phyloP scores from a whole-genome alignment of 176 grass and related monocot genomes.

The Luzula sylvatica region DNA sequence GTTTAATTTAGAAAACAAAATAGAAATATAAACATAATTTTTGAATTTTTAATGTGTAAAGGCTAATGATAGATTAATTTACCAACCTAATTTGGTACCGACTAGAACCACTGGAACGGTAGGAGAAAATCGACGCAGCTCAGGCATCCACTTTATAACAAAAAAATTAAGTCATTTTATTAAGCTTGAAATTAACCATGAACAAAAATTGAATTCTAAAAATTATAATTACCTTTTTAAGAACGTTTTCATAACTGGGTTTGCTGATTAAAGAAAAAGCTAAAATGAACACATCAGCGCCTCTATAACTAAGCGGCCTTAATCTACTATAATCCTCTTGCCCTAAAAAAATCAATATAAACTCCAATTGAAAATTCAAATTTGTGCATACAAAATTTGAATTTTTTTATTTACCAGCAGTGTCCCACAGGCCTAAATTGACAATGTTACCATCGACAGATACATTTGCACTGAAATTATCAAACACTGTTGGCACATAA shows the following conservation, averaged over 20 bases:
- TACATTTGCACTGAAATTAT: slow-evolving; percentile 49
- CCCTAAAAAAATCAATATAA: slow-evolving; percentile 25
- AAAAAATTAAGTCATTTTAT: background rate
- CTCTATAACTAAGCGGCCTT: slow-evolving; percentile 84
- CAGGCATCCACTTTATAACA: slow-evolving; percentile 67
- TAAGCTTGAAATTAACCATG: background rate
- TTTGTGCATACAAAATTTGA: background rate
- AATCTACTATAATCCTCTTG: slow-evolving; percentile 97
- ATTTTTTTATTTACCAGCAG: slow-evolving; percentile 30
- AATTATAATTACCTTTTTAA: slow-evolving; percentile 53
- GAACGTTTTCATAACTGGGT: slow-evolving; percentile 89
- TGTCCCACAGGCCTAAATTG: slow-evolving; percentile 41
- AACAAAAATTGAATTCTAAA: background rate
- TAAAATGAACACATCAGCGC: slow-evolving; percentile 72
- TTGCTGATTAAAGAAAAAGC: slow-evolving; percentile 95
- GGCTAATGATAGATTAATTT: background rate
- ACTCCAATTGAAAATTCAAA: background rate
- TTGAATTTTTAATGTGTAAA: too few species aligned
- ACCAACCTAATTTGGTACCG: slow-evolving; percentile 78
- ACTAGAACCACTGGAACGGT: slow-evolving; percentile 64
- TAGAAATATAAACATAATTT: too few species aligned
- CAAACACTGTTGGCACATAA: slow-evolving; percentile 43
- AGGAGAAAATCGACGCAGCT: slow-evolving; percentile 57
- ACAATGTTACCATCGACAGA: slow-evolving; percentile 42
- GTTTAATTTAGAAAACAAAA: too few species aligned